Evolutionary conservation across 2,329 filamentous ascomycete genomes (phyloP), one percentile per base, ranked within the genome.

Genomic region (Fusarium tuaranense): DNA sequence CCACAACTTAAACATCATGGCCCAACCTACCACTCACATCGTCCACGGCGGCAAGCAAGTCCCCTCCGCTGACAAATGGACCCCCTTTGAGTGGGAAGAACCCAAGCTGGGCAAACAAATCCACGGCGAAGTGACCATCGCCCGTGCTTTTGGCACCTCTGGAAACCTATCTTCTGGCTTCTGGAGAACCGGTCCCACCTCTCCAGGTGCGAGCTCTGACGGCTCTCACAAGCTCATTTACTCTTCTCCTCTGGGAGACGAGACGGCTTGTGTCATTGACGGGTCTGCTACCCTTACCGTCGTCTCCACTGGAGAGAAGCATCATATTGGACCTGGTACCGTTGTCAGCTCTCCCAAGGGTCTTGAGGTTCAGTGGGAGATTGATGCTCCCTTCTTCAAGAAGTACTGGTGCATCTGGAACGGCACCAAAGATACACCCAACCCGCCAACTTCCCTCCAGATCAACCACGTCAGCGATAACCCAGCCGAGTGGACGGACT

Each of bases 401-500:
- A 67, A 62, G 58, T 63, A 61, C 44, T 67, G 65, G 65, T 67
- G 65, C 27, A 67, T 67, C 58, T 67, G 57, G 65, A 67, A 67
- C 36, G 65, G 65, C 4, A 67, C 39, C 32, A 62, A 53, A 14
- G 14, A 25, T 7, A 53, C 64, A 14, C 18, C 55, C 8, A 61
- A 53, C 64, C 53, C 64, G 1, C 55, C 64, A 9, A 67, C 57
- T 5, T 20, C 62, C 3, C 68, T 74, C 18, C 12, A 38, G 1
- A 73, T 73, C 25, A 32, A 27, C 34, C 25, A 73, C 4, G 12
- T 70, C 34, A 70, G 62, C 18, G 70, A 73, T 8, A 67, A 32
- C 22, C 71, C 71, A 0, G 67, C 71, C 0, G 70, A 30, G 5
- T 73, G 66, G 71, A 51, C 69, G 1, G 67, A 73, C 44, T 72